Conservation (phyloP, 192 early-diverging fungal genomes). For the Lobulomyces angularis region DNA sequence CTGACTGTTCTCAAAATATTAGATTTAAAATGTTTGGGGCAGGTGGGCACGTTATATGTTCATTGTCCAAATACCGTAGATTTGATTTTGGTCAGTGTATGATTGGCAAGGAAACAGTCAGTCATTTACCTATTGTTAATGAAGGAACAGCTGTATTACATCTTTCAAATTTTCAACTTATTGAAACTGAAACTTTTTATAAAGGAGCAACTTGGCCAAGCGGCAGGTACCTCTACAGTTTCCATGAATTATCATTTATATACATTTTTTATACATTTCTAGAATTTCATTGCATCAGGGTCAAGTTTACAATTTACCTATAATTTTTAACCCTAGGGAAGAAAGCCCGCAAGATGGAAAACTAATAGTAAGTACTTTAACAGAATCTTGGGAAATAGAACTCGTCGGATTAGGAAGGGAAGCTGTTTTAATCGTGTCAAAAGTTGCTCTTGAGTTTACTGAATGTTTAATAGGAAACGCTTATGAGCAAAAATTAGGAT, state of each 20-base stretch:
- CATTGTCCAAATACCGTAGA: slow-evolving; percentile 35
- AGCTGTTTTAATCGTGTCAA: slow-evolving; percentile 52
- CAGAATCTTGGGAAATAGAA: slow-evolving; percentile 48
- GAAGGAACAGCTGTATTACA: slow-evolving; percentile 55
- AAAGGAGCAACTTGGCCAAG: slow-evolving; percentile 24
- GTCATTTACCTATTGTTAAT: slow-evolving; percentile 43
- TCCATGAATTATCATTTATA: not conserved
- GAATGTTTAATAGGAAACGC: slow-evolving; percentile 55
- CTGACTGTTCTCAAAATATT: slow-evolving; percentile 46
- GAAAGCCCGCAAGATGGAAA: slow-evolving; percentile 40
- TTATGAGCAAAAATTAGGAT: slow-evolving; percentile 47
- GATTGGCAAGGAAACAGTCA: slow-evolving; percentile 51
- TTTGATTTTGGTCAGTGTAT: slow-evolving; percentile 60
- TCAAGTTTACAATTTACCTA: slow-evolving; percentile 37
- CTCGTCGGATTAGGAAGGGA: slow-evolving; percentile 45
- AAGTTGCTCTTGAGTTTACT: slow-evolving; percentile 38
- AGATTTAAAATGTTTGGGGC: slow-evolving; percentile 47
- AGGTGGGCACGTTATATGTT: slow-evolving; percentile 43
- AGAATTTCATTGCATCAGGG: slow-evolving; percentile 41
- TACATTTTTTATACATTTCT: not conserved
- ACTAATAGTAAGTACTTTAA: slow-evolving; percentile 35
- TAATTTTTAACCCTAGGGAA: slow-evolving; percentile 54
- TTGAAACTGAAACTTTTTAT: slow-evolving; percentile 49
- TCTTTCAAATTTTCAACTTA: slow-evolving; percentile 37
- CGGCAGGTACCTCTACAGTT: slow-evolving; percentile 4